phyloP scores from a whole-genome alignment of 371 early-diverging fungal species.

The Mucor velutinosus region DNA sequence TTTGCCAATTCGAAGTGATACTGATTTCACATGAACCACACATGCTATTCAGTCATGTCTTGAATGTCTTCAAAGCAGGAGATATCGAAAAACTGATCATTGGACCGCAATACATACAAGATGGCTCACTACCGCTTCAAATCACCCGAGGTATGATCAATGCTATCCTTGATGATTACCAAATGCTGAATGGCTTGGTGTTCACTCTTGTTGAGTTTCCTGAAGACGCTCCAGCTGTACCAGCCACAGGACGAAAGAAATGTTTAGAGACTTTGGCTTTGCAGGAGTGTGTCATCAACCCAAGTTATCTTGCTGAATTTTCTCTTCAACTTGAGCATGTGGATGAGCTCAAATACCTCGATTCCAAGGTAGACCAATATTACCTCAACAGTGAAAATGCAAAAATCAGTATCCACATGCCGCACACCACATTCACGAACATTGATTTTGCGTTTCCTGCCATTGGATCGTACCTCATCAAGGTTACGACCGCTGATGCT shows the following conservation, averaged over 20 bases:
- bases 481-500: neutral
- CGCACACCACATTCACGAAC: neutral
- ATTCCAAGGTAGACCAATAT: neutral
- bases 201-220: neutral
- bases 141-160: neutral
- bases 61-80: neutral
- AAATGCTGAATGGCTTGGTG: neutral
- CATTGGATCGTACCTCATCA: neutral
- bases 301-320: neutral
- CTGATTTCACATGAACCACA: neutral
- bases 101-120: neutral
- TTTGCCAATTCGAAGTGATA: neutral
- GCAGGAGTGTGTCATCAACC: neutral
- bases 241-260: neutral
- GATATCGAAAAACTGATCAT: neutral
- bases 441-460: neutral
- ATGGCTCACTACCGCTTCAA: neutral
- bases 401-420: neutral
- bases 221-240: neutral
- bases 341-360: neutral
- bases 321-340: neutral
- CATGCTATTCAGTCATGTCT: neutral
- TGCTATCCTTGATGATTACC: neutral
- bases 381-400: neutral
- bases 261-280: neutral